Evolutionary conservation across 148 eudicot genomes (phyloP).

Genomic region (Nyssa sinensis): DNA sequence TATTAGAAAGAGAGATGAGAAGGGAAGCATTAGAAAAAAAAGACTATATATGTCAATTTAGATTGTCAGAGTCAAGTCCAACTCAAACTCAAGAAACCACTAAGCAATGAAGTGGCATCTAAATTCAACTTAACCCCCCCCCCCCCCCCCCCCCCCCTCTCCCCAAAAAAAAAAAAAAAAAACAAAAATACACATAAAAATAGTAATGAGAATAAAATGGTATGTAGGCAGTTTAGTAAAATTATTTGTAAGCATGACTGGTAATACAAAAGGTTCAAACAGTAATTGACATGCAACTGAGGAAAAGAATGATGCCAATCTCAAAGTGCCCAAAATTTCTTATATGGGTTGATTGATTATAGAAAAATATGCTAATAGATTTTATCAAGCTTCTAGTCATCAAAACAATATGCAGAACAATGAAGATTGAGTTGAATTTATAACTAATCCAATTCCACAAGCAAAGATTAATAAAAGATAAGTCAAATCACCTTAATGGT

Average conservation of each 20-base stretch:
- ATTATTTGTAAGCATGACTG: background rate
- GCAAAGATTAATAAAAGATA: background rate
- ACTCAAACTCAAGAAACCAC: background rate
- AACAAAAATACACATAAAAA: too few species aligned
- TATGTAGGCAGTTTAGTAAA: background rate
- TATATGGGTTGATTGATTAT: background rate
- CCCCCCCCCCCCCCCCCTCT: too few species aligned
- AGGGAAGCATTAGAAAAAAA: background rate
- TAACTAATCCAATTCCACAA: background rate
- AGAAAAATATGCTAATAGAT: background rate
- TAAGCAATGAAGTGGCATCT: background rate
- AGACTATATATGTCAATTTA: background rate
- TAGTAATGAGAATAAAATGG: background rate
- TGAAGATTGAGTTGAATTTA: background rate
- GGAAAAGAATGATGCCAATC: background rate
- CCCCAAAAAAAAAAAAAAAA: background rate
- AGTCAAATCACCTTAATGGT: constrained; percentile 69
- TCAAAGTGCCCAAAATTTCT: background rate
- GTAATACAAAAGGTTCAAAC: background rate
- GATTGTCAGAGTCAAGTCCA: background rate
- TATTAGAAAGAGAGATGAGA: constrained; percentile 31
- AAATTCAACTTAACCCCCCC: background rate
- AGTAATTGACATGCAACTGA: background rate
- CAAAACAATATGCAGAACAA: background rate
- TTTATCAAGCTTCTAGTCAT: background rate